Base-by-base conservation (phyloP, 208 protist species). In the Crithidia fasciculata region DNA sequence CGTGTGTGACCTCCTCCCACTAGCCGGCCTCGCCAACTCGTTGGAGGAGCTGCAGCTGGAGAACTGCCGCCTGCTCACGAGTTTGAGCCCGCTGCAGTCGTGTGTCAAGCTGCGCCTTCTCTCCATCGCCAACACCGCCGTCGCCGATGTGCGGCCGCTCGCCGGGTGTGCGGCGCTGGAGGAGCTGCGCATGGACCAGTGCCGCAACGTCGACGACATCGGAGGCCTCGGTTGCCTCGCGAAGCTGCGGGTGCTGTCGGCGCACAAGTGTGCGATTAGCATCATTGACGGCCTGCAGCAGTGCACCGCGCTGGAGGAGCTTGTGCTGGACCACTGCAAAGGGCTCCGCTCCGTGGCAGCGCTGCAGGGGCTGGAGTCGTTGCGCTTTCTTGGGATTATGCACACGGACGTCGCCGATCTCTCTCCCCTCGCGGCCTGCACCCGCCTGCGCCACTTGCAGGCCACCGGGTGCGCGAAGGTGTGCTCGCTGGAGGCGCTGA, bases 141-240 rank as follows among this genome's bases (percentile, higher is more conserved):
- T 70, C 18, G 65, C 65, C 4, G 65, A 70, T 18, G 8, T 70
- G 5, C 37, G 8, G 40, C 65, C 65, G 65, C 65, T 70, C 40
- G 13, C 65, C 5, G 53, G 65, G 2, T 70, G 65, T 18, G 19
- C 54, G 10, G 49, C 49, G 50, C 49, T 70, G 50, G 40, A 60
- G 52, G 54, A 62, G 66, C 54, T 63, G 41, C 43, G 16, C 16
- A 44, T 72, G 54, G 55, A 63, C 19, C 39, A 62, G 37, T 72
- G 66, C 56, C 54, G 43, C 15, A 5, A 28, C 28, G 54, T 63
- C 2, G 49, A 18, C 2, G 28, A 62, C 18, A 37, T 72, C 56
- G 44, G 54, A 15, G 36, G 28, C 13, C n/a, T 61, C 7, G 5
- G 19, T 12, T 12, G 44, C 28, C 41, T 72, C 16, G 7, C 8